Base-by-base conservation (phyloP, 306 rosid genomes). In the Dalbergia cochinchinensis region DNA sequence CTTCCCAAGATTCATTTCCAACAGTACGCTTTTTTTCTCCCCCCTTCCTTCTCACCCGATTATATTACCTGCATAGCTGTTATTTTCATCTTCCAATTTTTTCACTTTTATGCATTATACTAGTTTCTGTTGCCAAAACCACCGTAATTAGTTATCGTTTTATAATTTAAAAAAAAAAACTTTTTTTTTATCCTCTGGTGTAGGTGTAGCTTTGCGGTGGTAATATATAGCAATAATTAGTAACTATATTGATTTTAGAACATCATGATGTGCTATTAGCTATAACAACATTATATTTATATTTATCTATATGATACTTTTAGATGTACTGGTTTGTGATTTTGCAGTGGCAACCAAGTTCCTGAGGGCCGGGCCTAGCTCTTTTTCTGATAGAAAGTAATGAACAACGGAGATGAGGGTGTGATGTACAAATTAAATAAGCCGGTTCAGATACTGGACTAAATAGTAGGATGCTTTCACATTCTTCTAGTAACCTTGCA, bases 1-100 rank as follows among this genome's bases (percentile, higher is more conserved):
- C 93, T 47, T 78, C 89, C 42, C 81, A 47, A 47, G 80, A 76
- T 76, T 64, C 84, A 31, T 50, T 22, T 66, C 63, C 90, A 53
- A 75, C 68, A 41, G 94, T 85, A 87, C 53, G 87, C 80, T 82
- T 79, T 51, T 54, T 14, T 54, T n/a, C 0, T 22, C 1, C 1
- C 26, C 1, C 26, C 26, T 26, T 26, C 31, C 31, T 26, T 41
- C 62, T 31, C 67, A 19, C 67, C 71, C 48, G 14, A 13, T 14
- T 50, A 13, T 12, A 10, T 69, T 13, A 3, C 53, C n/a, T 61
- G 5, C n/a, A 10, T 22, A 22, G 61, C 11, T 76, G 12, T 71
- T 45, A 13, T 70, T 59, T 16, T 61, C 37, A 53, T 70, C 31
- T 9, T 26, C 2, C 42, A 31, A 10, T 50, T 70, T 53, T 69